phyloP scores from a whole-genome alignment of 139 green algal species.

The Closterium sp. region DNA sequence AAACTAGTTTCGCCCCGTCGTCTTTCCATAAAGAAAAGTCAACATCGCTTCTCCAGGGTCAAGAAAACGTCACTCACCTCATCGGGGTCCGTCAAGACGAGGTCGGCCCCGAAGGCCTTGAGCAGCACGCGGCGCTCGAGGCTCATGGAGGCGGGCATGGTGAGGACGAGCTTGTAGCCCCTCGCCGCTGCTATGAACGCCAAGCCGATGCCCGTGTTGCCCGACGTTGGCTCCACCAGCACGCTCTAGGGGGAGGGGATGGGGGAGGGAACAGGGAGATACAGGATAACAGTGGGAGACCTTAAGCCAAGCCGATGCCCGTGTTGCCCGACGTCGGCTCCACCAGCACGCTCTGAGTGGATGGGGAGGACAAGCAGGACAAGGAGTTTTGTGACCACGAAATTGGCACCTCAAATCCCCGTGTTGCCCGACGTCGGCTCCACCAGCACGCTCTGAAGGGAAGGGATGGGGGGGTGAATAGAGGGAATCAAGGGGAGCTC shows the following conservation, averaged over 20 bases:
- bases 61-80: not conserved
- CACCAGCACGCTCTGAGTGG: slow-evolving; percentile 75
- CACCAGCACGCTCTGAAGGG: slow-evolving; percentile 71
- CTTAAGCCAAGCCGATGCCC: slow-evolving; percentile 82
- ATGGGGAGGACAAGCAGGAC: not conserved
- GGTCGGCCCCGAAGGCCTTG: slow-evolving; percentile 69
- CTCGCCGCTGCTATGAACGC: slow-evolving; percentile 90
- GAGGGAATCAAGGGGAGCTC: too few species aligned
- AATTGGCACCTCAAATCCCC: slow-evolving; percentile 67
- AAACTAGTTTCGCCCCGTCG: too few species aligned
- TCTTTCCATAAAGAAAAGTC: too few species aligned
- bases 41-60: too few species aligned
- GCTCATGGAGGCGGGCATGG: slow-evolving; percentile 98
- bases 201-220: too few species aligned
- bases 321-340: slow-evolving; percentile 97
- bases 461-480: not conserved
- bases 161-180: slow-evolving; percentile 96
- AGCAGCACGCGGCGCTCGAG: slow-evolving; percentile 91
- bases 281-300: not conserved
- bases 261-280: too few species aligned
- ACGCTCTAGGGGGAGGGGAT: slow-evolving; percentile 62
- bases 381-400: too few species aligned
- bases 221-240: slow-evolving; percentile 90
- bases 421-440: slow-evolving; percentile 90
- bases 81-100: slow-evolving; percentile 60